Percentiles rank a stretch among this genome's conserved stretches.
Evolutionary conservation across 2,329 filamentous ascomycete species (phyloP).

Genomic region (Laburnicola sp.): DNA sequence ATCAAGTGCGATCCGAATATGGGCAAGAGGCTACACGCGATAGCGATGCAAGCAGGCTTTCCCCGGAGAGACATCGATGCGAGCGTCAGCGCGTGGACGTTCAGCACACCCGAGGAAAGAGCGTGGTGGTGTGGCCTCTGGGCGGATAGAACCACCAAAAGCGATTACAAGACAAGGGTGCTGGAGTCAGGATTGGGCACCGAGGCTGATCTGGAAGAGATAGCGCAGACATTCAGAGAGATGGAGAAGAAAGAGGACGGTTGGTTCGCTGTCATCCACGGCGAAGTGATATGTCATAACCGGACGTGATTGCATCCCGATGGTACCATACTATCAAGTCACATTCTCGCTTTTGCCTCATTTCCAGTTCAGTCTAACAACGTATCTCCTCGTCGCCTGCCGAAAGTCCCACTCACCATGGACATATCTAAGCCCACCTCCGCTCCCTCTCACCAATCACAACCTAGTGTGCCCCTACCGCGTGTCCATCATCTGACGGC

Average conservation of each 20-base stretch:
- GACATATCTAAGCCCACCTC: not conserved
- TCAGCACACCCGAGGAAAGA: constrained; percentile 45
- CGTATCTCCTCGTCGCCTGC: not conserved
- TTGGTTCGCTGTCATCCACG: constrained; percentile 48
- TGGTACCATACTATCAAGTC: not conserved
- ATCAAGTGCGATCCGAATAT: constrained; percentile 41
- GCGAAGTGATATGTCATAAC: constrained; percentile 46
- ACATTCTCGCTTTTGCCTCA: not conserved
- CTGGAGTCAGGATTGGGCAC: constrained; percentile 45
- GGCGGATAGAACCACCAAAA: constrained; percentile 43
- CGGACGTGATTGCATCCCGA: constrained; percentile 10
- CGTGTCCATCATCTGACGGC: constrained; percentile 38
- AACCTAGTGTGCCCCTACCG: constrained; percentile 21
- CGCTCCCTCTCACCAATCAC: constrained; percentile 25
- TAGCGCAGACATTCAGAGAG: constrained; percentile 45
- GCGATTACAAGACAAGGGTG: constrained; percentile 42
- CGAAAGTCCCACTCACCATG: too few species aligned
- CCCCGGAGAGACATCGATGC: constrained; percentile 44
- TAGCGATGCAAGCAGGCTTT: constrained; percentile 47
- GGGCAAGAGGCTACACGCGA: constrained; percentile 40
- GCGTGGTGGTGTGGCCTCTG: constrained; percentile 48
- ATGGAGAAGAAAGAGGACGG: constrained; percentile 50
- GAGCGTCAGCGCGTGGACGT: constrained; percentile 49
- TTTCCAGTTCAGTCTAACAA: not conserved
- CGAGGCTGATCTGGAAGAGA: constrained; percentile 45